Conservation (phyloP, 2,329 filamentous ascomycete species). For the Hypoxylon sp. region DNA sequence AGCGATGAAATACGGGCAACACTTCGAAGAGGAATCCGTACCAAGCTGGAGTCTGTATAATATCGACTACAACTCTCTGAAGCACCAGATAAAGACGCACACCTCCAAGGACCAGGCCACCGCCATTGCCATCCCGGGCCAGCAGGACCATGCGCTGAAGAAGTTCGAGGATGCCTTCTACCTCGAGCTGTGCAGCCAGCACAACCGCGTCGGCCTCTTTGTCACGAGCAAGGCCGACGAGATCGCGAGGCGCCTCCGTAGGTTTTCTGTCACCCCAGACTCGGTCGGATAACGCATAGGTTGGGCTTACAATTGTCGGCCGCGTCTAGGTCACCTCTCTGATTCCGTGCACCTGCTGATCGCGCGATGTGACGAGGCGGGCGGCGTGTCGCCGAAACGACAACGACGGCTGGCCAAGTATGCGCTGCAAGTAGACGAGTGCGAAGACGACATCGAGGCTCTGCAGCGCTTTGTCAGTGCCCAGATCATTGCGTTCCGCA, state of each 20-base stretch:
- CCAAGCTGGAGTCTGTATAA: conserved; percentile 86
- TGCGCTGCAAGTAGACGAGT: conserved; percentile 61
- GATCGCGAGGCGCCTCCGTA: conserved; percentile 74
- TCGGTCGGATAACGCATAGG: background rate
- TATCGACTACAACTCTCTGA: conserved; percentile 88
- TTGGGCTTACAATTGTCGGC: conserved; percentile 33
- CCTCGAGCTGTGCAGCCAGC: conserved; percentile 73
- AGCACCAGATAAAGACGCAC: conserved; percentile 82
- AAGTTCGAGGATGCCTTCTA: conserved; percentile 78
- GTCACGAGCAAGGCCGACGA: conserved; percentile 82
- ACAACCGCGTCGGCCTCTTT: conserved; percentile 80
- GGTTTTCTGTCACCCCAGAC: conserved; percentile 39
- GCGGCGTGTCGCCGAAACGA: conserved; percentile 53
- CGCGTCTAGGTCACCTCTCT: conserved; percentile 56
- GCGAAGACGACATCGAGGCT: conserved; percentile 74
- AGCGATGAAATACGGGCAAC: conserved; percentile 78
- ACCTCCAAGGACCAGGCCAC: conserved; percentile 75
- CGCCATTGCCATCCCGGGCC: conserved; percentile 77
- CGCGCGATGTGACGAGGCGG: conserved; percentile 51
- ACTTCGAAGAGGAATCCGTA: conserved; percentile 77
- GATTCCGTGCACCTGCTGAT: conserved; percentile 57
- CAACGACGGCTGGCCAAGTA: conserved; percentile 63
- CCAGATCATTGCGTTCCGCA: conserved; percentile 79
- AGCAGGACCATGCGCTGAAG: conserved; percentile 63
- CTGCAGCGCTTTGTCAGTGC: conserved; percentile 76